Percentiles rank a stretch among this genome's conserved stretches.
Conservation (phyloP, 495 filamentous ascomycete species). For the Hypoxylon rickii region DNA sequence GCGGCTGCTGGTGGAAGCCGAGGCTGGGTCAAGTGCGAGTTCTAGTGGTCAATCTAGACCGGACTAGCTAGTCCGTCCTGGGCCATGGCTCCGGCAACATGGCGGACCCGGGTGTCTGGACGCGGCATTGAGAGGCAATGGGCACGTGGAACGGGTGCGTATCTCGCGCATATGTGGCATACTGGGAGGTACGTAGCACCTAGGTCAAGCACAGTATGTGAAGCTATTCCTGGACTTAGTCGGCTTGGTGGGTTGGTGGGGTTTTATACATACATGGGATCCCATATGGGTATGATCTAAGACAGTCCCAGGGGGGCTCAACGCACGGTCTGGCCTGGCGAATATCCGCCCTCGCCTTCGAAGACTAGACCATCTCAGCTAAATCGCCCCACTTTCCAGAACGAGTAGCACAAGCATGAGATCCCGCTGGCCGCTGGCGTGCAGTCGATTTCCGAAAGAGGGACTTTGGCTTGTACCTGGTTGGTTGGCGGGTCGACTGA, state of each 20-base stretch:
- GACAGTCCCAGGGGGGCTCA: conserved; percentile 13
- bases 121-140: conserved; percentile 15
- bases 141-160: conserved; percentile 16
- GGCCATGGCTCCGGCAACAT: conserved; percentile 10
- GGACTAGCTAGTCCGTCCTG: conserved; percentile 16
- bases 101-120: conserved; percentile 18
- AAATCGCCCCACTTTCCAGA: conserved; percentile 28
- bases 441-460: conserved; percentile 31
- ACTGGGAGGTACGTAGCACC: background rate
- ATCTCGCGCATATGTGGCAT: background rate
- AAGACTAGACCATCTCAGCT: conserved; percentile 15
- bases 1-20: conserved; percentile 5
- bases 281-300: no score
- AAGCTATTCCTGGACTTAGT: no score
- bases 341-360: background rate
- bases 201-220: background rate
- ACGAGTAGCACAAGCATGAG: conserved; percentile 21
- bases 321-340: conserved; percentile 15
- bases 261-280: no score
- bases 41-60: background rate
- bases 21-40: conserved; percentile 10
- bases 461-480: conserved; percentile 12
- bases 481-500: conserved; percentile 25
- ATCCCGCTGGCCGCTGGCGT: conserved; percentile 26
- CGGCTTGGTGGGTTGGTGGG: no score